Conservation (phyloP, 2,329 filamentous ascomycete genomes). For the Phialemoniopsis sp. region DNA sequence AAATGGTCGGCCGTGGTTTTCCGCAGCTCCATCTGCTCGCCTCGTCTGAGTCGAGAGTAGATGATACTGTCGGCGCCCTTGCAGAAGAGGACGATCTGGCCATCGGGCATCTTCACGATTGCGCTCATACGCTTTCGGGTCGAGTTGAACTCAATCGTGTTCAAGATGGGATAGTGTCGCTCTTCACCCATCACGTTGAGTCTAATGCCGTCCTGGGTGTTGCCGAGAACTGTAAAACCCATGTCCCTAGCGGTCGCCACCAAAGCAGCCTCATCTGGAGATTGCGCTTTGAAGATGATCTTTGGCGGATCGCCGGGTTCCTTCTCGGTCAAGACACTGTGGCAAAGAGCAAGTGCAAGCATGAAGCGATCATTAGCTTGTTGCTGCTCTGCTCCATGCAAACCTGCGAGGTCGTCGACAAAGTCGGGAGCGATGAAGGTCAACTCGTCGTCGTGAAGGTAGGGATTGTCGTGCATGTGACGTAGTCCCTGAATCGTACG, state of each 20-base stretch:
- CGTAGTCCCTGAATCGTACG: constrained; percentile 71
- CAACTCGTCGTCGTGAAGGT: constrained; percentile 81
- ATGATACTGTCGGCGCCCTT: constrained; percentile 98
- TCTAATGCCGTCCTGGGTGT: constrained; percentile 74
- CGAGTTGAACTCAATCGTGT: constrained; percentile 96
- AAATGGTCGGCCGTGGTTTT: constrained; percentile 85
- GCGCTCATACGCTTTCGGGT: constrained; percentile 96
- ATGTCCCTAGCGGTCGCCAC: constrained; percentile 93
- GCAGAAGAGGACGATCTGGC: constrained; percentile 86
- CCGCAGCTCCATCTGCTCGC: constrained; percentile 81
- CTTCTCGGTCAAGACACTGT: constrained; percentile 90
- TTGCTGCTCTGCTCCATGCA: constrained; percentile 72
- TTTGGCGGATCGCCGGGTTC: constrained; percentile 84
- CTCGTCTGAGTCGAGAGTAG: constrained; percentile 81
- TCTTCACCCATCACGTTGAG: constrained; percentile 87
- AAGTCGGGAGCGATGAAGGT: constrained; percentile 93
- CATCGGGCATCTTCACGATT: constrained; percentile 91
- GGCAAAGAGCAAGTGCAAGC: constrained; percentile 91
- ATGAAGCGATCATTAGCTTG: constrained; percentile 84
- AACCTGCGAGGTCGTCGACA: constrained; percentile 75
- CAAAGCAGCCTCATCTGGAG: constrained; percentile 90
- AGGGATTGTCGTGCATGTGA: constrained; percentile 81
- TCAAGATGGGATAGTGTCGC: constrained; percentile 79
- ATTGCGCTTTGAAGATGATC: constrained; percentile 96
- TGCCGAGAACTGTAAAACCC: constrained; percentile 87